Conservation (phyloP, 2,329 filamentous ascomycete species). For the Diaporthe capsici region DNA sequence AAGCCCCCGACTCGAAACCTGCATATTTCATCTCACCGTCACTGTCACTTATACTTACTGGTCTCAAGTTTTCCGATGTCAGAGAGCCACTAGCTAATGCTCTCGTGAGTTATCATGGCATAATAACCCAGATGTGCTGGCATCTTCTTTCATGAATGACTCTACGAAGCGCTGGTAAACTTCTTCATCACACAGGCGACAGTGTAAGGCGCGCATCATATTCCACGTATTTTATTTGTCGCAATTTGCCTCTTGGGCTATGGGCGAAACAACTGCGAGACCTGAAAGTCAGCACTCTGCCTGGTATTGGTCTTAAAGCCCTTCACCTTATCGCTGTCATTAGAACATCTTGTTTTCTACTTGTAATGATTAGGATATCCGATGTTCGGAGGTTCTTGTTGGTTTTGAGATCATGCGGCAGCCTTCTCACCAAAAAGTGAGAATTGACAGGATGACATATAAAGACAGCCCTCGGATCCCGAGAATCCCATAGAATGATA, state of each 20-base stretch:
- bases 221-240: background rate
- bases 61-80: background rate
- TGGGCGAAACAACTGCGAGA: background rate
- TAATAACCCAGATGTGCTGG: background rate
- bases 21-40: background rate
- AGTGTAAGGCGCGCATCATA: background rate
- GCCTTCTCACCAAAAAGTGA: background rate
- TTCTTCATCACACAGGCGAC: too few relatives aligned
- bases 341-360: background rate
- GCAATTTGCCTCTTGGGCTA: background rate
- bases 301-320: too few relatives aligned
- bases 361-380: background rate
- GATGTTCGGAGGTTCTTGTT: background rate
- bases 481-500: background rate
- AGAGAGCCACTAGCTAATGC: background rate
- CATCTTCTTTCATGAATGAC: background rate
- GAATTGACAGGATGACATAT: background rate
- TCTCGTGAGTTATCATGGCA: background rate
- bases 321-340: background rate
- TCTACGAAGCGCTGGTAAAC: background rate
- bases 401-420: background rate
- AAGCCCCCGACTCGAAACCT: background rate
- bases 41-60: background rate
- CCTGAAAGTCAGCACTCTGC: background rate
- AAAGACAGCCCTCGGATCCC: background rate